Evolutionary conservation across 805 yeast species (phyloP).

Genomic region (Candida bentonensis): DNA sequence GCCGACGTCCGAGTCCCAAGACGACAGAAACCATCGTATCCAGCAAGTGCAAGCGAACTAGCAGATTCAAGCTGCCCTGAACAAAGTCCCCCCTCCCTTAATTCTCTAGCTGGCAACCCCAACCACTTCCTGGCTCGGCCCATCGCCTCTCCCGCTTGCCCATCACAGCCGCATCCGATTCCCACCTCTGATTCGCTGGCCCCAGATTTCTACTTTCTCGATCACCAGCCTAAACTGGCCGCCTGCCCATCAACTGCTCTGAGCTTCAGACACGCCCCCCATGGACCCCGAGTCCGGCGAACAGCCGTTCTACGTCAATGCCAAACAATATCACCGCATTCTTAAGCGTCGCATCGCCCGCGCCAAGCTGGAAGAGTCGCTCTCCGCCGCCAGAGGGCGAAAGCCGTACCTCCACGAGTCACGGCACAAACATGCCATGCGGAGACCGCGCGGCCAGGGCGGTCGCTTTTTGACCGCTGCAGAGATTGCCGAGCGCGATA

Average conservation of each 20-base stretch:
- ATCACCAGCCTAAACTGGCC: too few species aligned
- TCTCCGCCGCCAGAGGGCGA: slow-evolving; percentile 78
- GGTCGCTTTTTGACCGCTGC: slow-evolving; percentile 95
- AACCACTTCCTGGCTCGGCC: too few species aligned
- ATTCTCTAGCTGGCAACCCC: too few species aligned
- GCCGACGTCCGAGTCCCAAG: too few species aligned
- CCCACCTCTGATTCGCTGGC: not conserved
- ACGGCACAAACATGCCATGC: slow-evolving; percentile 97
- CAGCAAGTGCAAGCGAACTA: too few species aligned
- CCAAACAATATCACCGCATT: slow-evolving; percentile 93
- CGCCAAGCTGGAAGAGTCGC: slow-evolving; percentile 78
- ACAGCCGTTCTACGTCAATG: slow-evolving; percentile 95
- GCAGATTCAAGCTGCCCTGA: too few species aligned
- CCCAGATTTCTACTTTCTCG: too few species aligned
- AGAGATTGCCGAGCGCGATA: slow-evolving; percentile 47
- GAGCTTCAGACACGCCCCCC: not conserved
- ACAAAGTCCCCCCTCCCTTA: too few species aligned
- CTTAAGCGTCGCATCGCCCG: slow-evolving; percentile 86
- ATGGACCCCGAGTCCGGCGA: slow-evolving; percentile 26
- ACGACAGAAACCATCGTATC: too few species aligned
- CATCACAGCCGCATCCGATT: not conserved
- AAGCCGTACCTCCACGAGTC: slow-evolving; percentile 93
- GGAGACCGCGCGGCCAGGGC: slow-evolving; percentile 98
- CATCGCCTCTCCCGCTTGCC: too few species aligned
- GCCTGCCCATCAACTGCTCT: not conserved